Evolutionary conservation across 176 grass and related monocot genomes (phyloP).

Genomic region (Paspalum vaginatum): DNA sequence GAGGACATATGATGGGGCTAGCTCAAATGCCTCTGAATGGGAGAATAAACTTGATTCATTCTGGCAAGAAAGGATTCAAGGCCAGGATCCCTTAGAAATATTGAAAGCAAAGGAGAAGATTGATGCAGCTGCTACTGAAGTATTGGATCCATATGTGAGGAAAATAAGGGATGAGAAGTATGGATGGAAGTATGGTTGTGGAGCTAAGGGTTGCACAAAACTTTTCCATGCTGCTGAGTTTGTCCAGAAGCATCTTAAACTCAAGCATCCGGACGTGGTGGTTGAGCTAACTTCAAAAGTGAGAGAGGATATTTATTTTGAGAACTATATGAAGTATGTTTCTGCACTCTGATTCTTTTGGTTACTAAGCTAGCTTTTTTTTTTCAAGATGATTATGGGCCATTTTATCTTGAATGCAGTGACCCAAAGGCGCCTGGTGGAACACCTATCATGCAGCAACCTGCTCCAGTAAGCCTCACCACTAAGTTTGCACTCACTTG

Average conservation of each 20-base stretch:
- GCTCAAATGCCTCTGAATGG: too few species aligned
- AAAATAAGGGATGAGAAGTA: too few species aligned
- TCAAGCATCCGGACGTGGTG: conserved; percentile 85
- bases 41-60: too few species aligned
- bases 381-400: conserved; percentile 24
- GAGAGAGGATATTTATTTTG: conserved; percentile 89
- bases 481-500: conserved; percentile 22
- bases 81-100: too few species aligned
- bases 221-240: conserved; percentile 99
- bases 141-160: too few species aligned
- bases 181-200: too few species aligned
- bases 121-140: too few species aligned
- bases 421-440: conserved; percentile 93
- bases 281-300: conserved; percentile 92
- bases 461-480: conserved; percentile 68
- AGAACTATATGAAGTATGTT: conserved; percentile 99
- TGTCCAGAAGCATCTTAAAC: conserved; percentile 95
- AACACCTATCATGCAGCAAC: conserved; percentile 90
- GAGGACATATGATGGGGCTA: too few species aligned
- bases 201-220: conserved; percentile 54
- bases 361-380: conserved; percentile 1
- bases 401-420: conserved; percentile 69
- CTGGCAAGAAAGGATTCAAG: too few species aligned
- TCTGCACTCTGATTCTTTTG: conserved; percentile 30
- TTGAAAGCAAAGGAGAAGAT: too few species aligned